Conservation (phyloP, 352 stramenopile genomes). For the Pythium apleroticum region DNA sequence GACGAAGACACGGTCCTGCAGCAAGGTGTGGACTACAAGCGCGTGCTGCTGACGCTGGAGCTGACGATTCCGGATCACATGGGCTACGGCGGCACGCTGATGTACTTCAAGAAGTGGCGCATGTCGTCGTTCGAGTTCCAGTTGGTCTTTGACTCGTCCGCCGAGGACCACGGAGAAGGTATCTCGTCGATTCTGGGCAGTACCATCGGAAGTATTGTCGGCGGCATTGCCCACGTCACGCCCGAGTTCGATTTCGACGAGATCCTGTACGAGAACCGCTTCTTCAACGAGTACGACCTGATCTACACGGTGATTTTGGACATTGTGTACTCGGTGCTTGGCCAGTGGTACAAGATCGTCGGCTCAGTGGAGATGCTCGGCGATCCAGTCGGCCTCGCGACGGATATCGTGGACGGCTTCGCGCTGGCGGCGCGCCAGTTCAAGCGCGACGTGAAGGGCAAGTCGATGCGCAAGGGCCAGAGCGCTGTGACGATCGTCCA, state of each 20-base stretch:
- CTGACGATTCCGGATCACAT: constrained; percentile 51
- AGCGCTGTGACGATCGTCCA: constrained; percentile 79
- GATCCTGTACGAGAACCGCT: constrained; percentile 74
- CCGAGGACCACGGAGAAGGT: constrained; percentile 76
- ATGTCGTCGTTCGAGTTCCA: constrained; percentile 75
- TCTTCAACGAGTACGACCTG: constrained; percentile 87
- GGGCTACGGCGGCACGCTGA: constrained; percentile 49
- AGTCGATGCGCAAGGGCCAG: constrained; percentile 80
- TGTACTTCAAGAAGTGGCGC: constrained; percentile 84
- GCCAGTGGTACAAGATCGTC: constrained; percentile 90
- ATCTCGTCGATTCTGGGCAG: constrained; percentile 78
- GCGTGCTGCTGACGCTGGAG: constrained; percentile 50
- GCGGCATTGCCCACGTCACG: constrained; percentile 83
- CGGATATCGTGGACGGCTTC: constrained; percentile 86
- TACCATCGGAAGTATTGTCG: constrained; percentile 86
- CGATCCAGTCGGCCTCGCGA: constrained; percentile 79
- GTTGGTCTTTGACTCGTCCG: constrained; percentile 81
- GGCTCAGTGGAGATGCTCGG: constrained; percentile 84
- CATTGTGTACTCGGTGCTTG: constrained; percentile 71
- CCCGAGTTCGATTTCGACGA: constrained; percentile 77
- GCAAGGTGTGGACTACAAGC: constrained; percentile 64
- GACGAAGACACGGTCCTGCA: constrained; percentile 66
- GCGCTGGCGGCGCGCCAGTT: constrained; percentile 73
- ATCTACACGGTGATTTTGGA: constrained; percentile 71
- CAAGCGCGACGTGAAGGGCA: constrained; percentile 76